These are phyloP conservation scores for Malassezia yamatoensis DNA, from an alignment of 1,284 basidiomycete genomes.

Conservation along the genomic window DNA sequence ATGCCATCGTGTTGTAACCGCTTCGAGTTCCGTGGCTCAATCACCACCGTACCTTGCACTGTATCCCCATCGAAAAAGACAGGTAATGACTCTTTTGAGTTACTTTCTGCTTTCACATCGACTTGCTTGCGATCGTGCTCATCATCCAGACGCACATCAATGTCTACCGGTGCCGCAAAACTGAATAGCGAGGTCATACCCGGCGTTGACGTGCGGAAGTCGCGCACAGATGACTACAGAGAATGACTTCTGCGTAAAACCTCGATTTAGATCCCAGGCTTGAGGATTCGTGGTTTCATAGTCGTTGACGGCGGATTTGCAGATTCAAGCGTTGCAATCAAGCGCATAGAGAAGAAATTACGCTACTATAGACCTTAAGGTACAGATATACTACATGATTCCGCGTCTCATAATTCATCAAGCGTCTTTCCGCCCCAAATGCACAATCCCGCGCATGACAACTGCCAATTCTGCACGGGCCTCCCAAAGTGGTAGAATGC, in stretches of 20 bases:
- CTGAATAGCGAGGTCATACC: constrained; percentile 73
- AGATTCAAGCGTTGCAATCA: too few relatives aligned
- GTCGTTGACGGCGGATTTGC: too few relatives aligned
- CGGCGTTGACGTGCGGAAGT: not conserved
- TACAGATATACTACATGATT: too few relatives aligned
- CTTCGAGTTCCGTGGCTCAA: constrained; percentile 88
- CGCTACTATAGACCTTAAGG: too few relatives aligned
- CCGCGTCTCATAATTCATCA: not conserved
- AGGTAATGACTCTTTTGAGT: constrained; percentile 69
- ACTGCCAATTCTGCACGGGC: constrained; percentile 51
- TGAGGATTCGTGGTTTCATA: not conserved
- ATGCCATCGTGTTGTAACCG: constrained; percentile 90
- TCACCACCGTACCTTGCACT: constrained; percentile 69
- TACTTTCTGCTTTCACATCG: constrained; percentile 59
- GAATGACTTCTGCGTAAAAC: not conserved
- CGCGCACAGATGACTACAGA: not conserved
- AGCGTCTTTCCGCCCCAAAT: not conserved
- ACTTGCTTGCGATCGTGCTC: constrained; percentile 74
- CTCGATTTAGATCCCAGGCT: not conserved
- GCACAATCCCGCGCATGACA: constrained; percentile 40
- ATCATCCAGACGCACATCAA: constrained; percentile 70
- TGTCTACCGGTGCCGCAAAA: constrained; percentile 78
- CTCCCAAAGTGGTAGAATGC: constrained; percentile 75
- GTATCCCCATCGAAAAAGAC: constrained; percentile 93
- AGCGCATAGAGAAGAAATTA: too few relatives aligned